A percentile compares a stretch with the other conserved stretches of the same genome.
These are phyloP conservation scores for Neofusicoccum kwambonambiense DNA, from an alignment of 2,329 filamentous ascomycete genomes.

Conservation along the genomic window DNA sequence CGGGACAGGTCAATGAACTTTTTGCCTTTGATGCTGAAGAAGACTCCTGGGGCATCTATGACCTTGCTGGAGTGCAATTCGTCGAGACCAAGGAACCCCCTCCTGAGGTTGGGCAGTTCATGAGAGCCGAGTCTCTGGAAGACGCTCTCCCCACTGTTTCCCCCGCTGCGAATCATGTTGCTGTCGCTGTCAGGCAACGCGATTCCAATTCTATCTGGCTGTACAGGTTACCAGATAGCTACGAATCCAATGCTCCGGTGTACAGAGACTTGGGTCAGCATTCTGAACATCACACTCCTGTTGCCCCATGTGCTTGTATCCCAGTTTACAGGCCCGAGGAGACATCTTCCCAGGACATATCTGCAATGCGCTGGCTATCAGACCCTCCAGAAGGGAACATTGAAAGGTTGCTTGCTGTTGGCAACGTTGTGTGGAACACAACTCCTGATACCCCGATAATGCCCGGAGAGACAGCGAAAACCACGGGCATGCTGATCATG, in stretches of 20 bases:
- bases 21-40: slow-evolving; percentile 43
- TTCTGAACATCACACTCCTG: slow-evolving; percentile 29
- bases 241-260: slow-evolving; percentile 26
- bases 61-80: slow-evolving; percentile 38
- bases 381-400: slow-evolving; percentile 22
- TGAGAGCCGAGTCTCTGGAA: slow-evolving; percentile 39
- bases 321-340: slow-evolving; percentile 33
- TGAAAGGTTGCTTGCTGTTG: slow-evolving; percentile 40
- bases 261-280: slow-evolving; percentile 28
- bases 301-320: slow-evolving; percentile 39
- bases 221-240: slow-evolving; percentile 35
- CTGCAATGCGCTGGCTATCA: slow-evolving; percentile 37
- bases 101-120: slow-evolving; percentile 39
- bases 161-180: slow-evolving; percentile 36
- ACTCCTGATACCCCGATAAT: slow-evolving; percentile 11
- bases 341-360: slow-evolving; percentile 36
- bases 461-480: slow-evolving; percentile 16
- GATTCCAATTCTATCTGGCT: slow-evolving; percentile 41
- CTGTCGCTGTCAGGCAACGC: slow-evolving; percentile 38
- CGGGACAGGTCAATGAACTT: slow-evolving; percentile 39
- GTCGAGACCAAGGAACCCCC: slow-evolving; percentile 39
- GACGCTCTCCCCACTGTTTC: slow-evolving; percentile 43
- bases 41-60: slow-evolving; percentile 42
- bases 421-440: slow-evolving; percentile 23
- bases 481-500: slow-evolving; percentile 38